Base-by-base conservation (phyloP, 768 basidiomycete genomes). In the Suillus tomentosus region DNA sequence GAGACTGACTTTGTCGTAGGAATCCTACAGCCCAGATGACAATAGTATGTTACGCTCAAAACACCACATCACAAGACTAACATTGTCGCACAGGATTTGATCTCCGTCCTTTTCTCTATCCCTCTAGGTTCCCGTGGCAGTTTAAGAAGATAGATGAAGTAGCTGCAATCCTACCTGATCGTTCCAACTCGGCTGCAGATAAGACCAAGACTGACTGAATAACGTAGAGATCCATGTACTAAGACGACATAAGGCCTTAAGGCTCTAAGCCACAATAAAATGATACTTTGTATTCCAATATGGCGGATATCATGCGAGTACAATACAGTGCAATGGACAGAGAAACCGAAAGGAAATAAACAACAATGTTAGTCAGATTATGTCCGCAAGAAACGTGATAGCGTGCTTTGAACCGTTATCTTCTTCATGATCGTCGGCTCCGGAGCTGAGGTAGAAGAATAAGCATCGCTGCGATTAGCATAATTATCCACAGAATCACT, bases 1-100 rank as follows among this genome's bases (percentile, higher is more conserved):
- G 17, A 34, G 3, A 39, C 64, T 36, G 62, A 42, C 3, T 36
- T 56, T 53, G 5, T 57, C 36, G 53, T 69, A 97, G 94, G 95
- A 97, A 76, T 92, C 92, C 3, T 98, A 98, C 77, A 94, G 93
- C 70, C 96, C 96, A 1, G 96, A 97, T 74, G 96, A 97, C 73
- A 99, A 98, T 74, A 84, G 96, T 96, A 71, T 71, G 89, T 76
- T 42, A 45, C 22, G 50, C 45, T 19, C n/a, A 27, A 17, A 57
- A 40, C 37, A 40, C 24, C 22, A 57, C 3, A 1, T n/a, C 10
- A 5, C 2, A 31, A 24, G 17, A 31, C 62, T 72, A 43, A 71
- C 56, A 15, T 13, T 59, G 50, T 47, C 27, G 34, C 36, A 36
- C 67, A 96, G 96, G 93, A 72, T 99, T 95, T 72, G 97, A 99